phyloP scores from a whole-genome alignment of 2,329 filamentous ascomycete genomes.

The Fusarium keratoplasticum region DNA sequence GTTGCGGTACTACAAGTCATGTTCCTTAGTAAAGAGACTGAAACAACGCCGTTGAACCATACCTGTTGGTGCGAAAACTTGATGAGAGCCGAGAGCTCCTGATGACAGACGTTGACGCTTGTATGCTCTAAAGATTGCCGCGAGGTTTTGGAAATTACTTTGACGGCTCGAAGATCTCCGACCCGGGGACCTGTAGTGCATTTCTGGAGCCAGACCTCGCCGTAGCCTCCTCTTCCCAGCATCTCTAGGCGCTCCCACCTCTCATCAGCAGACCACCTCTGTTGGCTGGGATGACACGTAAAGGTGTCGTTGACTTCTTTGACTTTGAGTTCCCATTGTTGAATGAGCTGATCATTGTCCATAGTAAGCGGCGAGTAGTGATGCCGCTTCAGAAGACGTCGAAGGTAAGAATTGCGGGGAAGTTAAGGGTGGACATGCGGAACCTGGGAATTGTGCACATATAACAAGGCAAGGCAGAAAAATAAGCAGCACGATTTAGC shows the following conservation, averaged over 20 bases:
- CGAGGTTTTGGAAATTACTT: not conserved
- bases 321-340: not conserved
- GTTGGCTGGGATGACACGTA: not conserved
- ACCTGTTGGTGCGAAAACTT: not conserved
- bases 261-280: not conserved
- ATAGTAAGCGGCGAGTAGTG: not conserved
- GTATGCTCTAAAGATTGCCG: not conserved
- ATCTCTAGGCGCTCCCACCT: not conserved
- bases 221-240: not conserved
- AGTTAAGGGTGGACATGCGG: not conserved
- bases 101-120: not conserved
- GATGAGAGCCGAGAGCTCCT: not conserved
- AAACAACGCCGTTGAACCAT: too few relatives aligned
- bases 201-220: not conserved
- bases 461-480: not conserved
- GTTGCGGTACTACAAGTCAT: not conserved
- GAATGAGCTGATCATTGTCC: not conserved
- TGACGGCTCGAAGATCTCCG: not conserved
- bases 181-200: not conserved
- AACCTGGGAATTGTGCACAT: not conserved
- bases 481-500: not conserved
- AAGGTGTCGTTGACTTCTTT: not conserved
- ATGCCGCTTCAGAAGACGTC: not conserved
- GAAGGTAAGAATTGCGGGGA: not conserved
- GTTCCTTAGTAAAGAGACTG: too few relatives aligned